These are phyloP conservation scores for Scheffersomyces lignosus DNA, from an alignment of 805 yeast species.

Conservation along the genomic window DNA sequence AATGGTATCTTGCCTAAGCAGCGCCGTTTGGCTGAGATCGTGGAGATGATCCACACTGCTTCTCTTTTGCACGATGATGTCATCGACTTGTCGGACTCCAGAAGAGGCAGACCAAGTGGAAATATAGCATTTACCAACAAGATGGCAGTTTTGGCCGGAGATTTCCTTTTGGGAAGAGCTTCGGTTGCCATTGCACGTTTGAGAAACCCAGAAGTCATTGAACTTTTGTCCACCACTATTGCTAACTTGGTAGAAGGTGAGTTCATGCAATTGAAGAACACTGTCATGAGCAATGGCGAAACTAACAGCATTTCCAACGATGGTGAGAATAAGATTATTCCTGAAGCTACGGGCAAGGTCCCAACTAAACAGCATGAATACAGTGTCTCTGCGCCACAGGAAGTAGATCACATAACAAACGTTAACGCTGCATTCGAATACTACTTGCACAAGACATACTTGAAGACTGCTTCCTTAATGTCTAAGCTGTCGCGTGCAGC, in stretches of 20 bases:
- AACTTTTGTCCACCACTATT: conserved; percentile 89
- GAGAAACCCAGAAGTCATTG: conserved; percentile 96
- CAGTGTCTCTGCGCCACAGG: conserved; percentile 40
- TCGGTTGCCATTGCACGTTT: conserved; percentile 92
- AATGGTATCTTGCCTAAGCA: conserved; percentile 92
- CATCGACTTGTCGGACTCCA: conserved; percentile 82
- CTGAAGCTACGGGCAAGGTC: conserved; percentile 61
- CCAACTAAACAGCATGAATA: conserved; percentile 62
- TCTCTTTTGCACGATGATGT: conserved; percentile 95
- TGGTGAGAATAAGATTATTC: conserved; percentile 46
- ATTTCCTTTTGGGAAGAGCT: conserved; percentile 91
- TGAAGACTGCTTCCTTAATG: conserved; percentile 92
- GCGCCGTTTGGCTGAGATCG: conserved; percentile 92
- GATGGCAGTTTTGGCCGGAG: conserved; percentile 97
- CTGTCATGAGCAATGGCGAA: conserved; percentile 59
- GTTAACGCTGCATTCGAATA: conserved; percentile 93
- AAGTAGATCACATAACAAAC: conserved; percentile 59
- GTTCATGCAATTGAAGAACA: conserved; percentile 96
- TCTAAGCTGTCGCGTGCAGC: conserved; percentile 92
- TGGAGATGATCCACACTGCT: conserved; percentile 98
- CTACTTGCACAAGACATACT: conserved; percentile 90
- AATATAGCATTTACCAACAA: conserved; percentile 93
- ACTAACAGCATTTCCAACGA: conserved; percentile 48
- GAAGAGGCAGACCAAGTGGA: conserved; percentile 90
- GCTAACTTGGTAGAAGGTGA: conserved; percentile 98